A percentile compares a stretch with the other conserved stretches of the same genome.
Conservation (phyloP, 179 eudicot species). For the Actinidia arguta region DNA sequence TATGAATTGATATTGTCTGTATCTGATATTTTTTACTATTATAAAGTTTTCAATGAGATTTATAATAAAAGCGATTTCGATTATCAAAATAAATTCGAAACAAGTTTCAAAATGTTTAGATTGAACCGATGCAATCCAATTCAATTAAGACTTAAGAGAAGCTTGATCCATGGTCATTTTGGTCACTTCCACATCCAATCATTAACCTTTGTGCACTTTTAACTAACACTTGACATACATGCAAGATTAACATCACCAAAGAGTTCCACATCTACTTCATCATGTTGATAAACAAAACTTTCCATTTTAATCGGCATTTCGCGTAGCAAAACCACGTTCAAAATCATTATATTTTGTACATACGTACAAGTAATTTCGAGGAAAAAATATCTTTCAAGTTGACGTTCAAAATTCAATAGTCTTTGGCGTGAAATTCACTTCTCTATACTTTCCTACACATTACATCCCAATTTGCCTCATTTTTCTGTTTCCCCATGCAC, state of each 20-base stretch:
- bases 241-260: neutral
- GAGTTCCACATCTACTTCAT: too few species aligned
- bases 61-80: too few species aligned
- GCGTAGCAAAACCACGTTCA: too few species aligned
- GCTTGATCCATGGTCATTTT: neutral
- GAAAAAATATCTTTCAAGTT: neutral
- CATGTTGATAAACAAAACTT: too few species aligned
- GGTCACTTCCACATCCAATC: neutral
- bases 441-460: neutral
- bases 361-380: neutral
- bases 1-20: too few species aligned
- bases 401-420: slow-evolving; percentile 10
- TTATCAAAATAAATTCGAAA: too few species aligned
- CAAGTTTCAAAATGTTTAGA: too few species aligned
- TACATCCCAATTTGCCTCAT: slow-evolving; percentile 18
- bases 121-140: too few species aligned
- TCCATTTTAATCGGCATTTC: too few species aligned
- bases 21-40: too few species aligned
- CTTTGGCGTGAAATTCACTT: slow-evolving; percentile 15
- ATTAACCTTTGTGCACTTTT: neutral
- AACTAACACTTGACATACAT: neutral
- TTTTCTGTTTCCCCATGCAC: slow-evolving; percentile 9
- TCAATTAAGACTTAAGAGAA: too few species aligned
- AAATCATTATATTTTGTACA: neutral
- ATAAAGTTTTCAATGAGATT: too few species aligned